Conservation (phyloP, 805 yeast species). For the Candida ficus region DNA sequence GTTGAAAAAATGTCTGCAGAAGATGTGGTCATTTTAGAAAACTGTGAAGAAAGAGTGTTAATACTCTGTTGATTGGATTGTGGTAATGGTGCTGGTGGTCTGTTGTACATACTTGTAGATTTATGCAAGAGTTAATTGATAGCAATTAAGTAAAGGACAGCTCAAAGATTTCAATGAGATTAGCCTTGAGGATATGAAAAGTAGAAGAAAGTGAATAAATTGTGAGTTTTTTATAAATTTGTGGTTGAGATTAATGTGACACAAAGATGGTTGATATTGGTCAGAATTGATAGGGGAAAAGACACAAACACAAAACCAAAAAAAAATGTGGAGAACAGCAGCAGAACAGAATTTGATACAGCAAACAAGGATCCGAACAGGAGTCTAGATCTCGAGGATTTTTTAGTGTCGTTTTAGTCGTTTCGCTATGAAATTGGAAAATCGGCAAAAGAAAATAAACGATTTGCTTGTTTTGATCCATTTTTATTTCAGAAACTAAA, state of each 20-base stretch:
- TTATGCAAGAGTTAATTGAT: conserved; percentile 5
- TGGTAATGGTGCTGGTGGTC: conserved; percentile 30
- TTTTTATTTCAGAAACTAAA: not conserved
- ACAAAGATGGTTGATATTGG: not conserved
- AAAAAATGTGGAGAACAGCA: not conserved
- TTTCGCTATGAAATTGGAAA: not conserved
- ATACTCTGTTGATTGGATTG: conserved; percentile 1
- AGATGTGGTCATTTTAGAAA: conserved; percentile 13
- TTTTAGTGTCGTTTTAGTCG: no score
- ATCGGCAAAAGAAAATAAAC: not conserved
- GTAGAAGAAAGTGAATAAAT: not conserved
- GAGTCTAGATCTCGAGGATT: no score
- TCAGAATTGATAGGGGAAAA: not conserved
- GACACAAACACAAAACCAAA: not conserved
- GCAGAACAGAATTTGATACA: no score
- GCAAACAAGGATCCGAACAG: no score
- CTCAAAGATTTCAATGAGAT: conserved; percentile 3
- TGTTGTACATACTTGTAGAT: conserved; percentile 21
- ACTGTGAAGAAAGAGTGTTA: conserved; percentile 11
- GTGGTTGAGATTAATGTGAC: not conserved
- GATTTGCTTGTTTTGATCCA: not conserved
- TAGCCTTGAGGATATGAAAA: not conserved
- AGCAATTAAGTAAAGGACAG: conserved; percentile 5
- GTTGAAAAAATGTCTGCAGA: conserved; percentile 32
- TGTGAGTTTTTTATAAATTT: not conserved